Percentiles rank a stretch among this genome's conserved stretches.
phyloP scores from a whole-genome alignment of 768 basidiomycete species.

The Imleria badia region DNA sequence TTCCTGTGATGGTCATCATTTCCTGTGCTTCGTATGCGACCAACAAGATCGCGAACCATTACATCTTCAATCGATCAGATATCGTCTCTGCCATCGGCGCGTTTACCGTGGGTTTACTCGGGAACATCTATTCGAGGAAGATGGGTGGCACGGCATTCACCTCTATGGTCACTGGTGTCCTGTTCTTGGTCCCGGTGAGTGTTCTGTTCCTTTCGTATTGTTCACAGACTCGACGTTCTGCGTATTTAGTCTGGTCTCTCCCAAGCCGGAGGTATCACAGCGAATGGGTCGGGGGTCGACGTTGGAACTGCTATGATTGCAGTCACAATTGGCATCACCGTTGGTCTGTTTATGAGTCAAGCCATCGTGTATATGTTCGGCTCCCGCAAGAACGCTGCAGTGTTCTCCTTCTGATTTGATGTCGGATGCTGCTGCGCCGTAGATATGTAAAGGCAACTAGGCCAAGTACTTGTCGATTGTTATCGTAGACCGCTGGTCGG shows the following conservation, averaged over 20 bases:
- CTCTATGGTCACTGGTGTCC: constrained; percentile 85
- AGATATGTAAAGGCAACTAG: neutral
- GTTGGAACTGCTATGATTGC: constrained; percentile 86
- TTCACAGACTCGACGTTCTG: neutral
- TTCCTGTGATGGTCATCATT: constrained; percentile 82
- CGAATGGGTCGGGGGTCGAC: constrained; percentile 78
- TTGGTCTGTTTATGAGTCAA: constrained; percentile 86
- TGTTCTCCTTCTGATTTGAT: constrained; percentile 69
- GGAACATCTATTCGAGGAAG: constrained; percentile 78
- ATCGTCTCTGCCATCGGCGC: constrained; percentile 84
- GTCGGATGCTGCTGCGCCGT: neutral
- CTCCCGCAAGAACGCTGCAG: constrained; percentile 75
- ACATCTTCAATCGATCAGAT: constrained; percentile 82
- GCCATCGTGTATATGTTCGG: constrained; percentile 87
- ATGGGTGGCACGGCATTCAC: constrained; percentile 88
- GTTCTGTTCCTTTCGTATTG: neutral
- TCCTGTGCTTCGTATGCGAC: constrained; percentile 77
- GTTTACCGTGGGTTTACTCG: constrained; percentile 75
- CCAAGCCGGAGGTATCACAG: constrained; percentile 82
- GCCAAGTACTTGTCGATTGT: neutral
- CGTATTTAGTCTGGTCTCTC: constrained; percentile 70
- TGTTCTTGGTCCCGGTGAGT: constrained; percentile 84
- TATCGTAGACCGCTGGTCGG: constrained; percentile 6
- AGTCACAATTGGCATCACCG: constrained; percentile 90
- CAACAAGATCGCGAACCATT: constrained; percentile 81